A percentile compares a stretch with the other conserved stretches of the same genome.
Conservation (phyloP, 2,329 filamentous ascomycete species). For the Ceratocystis ficicola region DNA sequence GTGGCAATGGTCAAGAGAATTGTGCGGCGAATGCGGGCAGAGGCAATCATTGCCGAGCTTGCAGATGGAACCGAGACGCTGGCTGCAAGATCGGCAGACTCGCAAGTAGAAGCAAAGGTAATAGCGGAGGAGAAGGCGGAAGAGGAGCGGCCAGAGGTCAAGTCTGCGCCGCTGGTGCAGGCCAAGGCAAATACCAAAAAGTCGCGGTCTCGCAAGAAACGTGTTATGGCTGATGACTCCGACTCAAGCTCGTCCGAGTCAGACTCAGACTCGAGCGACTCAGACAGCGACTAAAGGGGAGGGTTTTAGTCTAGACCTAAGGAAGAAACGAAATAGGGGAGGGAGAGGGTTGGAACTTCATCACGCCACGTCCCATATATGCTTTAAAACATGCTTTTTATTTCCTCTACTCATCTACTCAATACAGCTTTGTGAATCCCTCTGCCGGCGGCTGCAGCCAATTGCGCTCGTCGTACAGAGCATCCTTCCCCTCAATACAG, state of each 20-base stretch:
- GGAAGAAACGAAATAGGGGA: no score
- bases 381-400: constrained; percentile 1
- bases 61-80: constrained; percentile 24
- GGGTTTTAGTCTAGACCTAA: neutral
- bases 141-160: constrained; percentile 23
- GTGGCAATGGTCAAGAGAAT: constrained; percentile 41
- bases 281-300: constrained; percentile 18
- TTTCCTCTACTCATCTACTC: neutral
- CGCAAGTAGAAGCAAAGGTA: constrained; percentile 15
- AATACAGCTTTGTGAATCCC: constrained; percentile 62
- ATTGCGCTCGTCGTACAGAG: constrained; percentile 72
- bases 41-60: constrained; percentile 45
- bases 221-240: constrained; percentile 26
- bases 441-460: constrained; percentile 78
- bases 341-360: neutral
- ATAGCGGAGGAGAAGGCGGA: constrained; percentile 10
- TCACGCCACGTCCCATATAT: constrained; percentile 2
- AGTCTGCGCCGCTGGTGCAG: neutral
- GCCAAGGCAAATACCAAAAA: constrained; percentile 31
- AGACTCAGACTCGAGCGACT: constrained; percentile 29
- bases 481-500: constrained; percentile 68
- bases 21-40: constrained; percentile 51
- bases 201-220: constrained; percentile 25
- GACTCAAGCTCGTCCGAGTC: constrained; percentile 27
- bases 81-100: constrained; percentile 1